Percentiles rank a stretch among this genome's conserved stretches.
Conservation (phyloP, 1,284 basidiomycete genomes). For the Nidula niveotomentosa region DNA sequence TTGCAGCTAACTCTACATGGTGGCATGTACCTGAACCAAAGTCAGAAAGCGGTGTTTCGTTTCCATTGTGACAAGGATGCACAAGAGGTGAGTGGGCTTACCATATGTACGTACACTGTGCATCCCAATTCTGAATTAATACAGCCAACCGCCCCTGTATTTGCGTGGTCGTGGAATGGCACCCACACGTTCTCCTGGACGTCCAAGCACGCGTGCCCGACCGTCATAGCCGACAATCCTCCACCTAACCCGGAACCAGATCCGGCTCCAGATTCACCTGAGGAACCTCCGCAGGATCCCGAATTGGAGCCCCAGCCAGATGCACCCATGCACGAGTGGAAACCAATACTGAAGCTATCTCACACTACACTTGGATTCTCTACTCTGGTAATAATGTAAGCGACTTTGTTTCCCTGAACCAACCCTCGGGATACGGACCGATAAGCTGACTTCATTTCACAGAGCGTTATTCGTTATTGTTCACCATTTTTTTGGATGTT, state of each 20-base stretch:
- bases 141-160: slow-evolving; percentile 26
- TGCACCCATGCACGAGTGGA: no score
- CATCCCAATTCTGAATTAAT: no score
- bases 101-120: not conserved
- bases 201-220: slow-evolving; percentile 19
- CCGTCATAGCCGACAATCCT: slow-evolving; percentile 7
- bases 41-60: slow-evolving; percentile 36
- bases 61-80: slow-evolving; percentile 32
- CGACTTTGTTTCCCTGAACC: no score
- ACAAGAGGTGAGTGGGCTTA: not conserved
- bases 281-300: not conserved
- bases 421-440: no score
- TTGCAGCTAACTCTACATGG: slow-evolving; percentile 40
- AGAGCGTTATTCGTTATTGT: no score
- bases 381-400: no score
- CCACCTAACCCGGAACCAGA: slow-evolving; percentile 10
- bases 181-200: slow-evolving; percentile 23
- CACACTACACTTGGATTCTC: no score
- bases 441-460: no score
- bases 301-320: not conserved
- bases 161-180: slow-evolving; percentile 24
- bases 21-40: slow-evolving; percentile 32
- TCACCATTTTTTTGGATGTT: no score
- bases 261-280: not conserved
- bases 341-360: no score